phyloP scores from a whole-genome alignment of 306 rosid species.

The Trifolium fragiferum region DNA sequence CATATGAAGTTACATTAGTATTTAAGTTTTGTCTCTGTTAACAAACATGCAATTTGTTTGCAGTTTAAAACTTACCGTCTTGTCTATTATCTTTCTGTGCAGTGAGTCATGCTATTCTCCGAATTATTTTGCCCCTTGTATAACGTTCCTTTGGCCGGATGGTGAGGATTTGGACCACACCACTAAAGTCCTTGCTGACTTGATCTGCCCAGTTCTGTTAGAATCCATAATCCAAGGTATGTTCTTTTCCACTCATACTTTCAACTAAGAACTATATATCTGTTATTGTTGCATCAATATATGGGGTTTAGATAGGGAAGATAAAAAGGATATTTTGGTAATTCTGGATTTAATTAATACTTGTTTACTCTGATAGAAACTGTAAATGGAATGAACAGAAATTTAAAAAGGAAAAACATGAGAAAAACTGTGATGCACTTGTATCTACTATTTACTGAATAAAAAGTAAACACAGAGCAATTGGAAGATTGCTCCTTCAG shows the following conservation, averaged over 20 bases:
- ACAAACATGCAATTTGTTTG: neutral
- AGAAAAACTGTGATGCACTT: neutral
- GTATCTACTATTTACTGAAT: neutral
- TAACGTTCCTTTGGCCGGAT: conserved; percentile 59
- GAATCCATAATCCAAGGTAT: conserved; percentile 84
- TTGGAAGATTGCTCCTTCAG: neutral
- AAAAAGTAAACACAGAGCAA: neutral
- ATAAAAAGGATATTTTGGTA: conserved; percentile 14
- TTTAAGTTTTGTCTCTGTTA: conserved; percentile 11
- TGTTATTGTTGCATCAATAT: conserved; percentile 9
- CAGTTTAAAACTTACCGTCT: conserved; percentile 20
- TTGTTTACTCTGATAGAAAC: neutral
- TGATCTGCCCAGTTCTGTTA: conserved; percentile 70
- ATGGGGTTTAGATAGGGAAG: neutral
- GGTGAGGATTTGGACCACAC: conserved; percentile 48
- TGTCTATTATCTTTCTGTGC: conserved; percentile 52
- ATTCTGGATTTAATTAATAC: conserved; percentile 14
- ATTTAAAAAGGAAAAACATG: neutral
- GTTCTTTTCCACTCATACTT: conserved; percentile 18
- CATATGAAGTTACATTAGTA: neutral
- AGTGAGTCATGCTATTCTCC: conserved; percentile 68
- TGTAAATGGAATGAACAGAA: neutral
- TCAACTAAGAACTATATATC: neutral
- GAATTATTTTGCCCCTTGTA: conserved; percentile 62
- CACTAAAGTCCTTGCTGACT: conserved; percentile 56